phyloP scores from a whole-genome alignment of 805 yeast genomes.

The Ogataea thermomethanolica region DNA sequence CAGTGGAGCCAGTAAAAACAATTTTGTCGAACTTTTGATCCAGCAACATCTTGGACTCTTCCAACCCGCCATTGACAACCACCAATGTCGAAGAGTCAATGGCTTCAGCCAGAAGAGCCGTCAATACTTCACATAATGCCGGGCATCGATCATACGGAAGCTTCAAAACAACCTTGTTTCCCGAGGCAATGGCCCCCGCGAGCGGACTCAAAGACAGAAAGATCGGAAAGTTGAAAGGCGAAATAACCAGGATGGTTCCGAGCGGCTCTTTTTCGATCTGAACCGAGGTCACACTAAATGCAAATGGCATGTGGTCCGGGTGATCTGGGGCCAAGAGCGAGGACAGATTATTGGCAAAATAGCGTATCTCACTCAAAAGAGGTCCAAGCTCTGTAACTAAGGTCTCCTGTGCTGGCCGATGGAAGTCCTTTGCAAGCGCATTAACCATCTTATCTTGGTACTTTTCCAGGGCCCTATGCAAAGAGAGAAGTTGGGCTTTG shows the following conservation, averaged over 20 bases:
- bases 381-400: slow-evolving; percentile 52
- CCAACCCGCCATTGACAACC: slow-evolving; percentile 70
- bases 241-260: slow-evolving; percentile 70
- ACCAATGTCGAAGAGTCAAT: slow-evolving; percentile 55
- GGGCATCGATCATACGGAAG: slow-evolving; percentile 70
- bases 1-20: slow-evolving; percentile 77
- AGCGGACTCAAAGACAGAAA: slow-evolving; percentile 61
- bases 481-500: slow-evolving; percentile 58
- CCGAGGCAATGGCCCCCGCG: slow-evolving; percentile 79
- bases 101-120: slow-evolving; percentile 49
- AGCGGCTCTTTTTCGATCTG: slow-evolving; percentile 40
- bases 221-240: slow-evolving; percentile 82
- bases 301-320: slow-evolving; percentile 36
- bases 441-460: slow-evolving; percentile 49
- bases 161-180: slow-evolving; percentile 75
- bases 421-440: slow-evolving; percentile 65
- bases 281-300: slow-evolving; percentile 23
- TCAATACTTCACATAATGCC: slow-evolving; percentile 50
- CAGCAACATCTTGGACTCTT: slow-evolving; percentile 56
- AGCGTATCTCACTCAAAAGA: slow-evolving; percentile 51
- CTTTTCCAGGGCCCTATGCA: slow-evolving; percentile 63
- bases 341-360: slow-evolving; percentile 55
- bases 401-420: slow-evolving; percentile 63
- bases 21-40: slow-evolving; percentile 71
- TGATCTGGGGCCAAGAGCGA: slow-evolving; percentile 56